These are phyloP conservation scores for Aspergillus ustus DNA, from an alignment of 2,329 filamentous ascomycete species.

Conservation along the genomic window DNA sequence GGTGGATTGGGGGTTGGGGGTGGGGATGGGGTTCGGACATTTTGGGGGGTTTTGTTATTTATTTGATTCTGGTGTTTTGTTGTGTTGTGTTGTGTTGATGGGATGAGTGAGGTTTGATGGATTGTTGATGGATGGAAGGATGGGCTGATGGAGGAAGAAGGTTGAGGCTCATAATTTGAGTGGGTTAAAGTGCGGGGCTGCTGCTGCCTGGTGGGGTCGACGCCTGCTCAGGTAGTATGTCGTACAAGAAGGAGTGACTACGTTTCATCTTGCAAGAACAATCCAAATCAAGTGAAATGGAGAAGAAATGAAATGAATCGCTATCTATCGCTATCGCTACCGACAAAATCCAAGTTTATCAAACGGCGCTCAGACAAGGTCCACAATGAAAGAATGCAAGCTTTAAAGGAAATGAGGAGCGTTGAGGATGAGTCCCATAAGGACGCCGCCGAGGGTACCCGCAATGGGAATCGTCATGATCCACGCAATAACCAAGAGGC, in stretches of 20 bases:
- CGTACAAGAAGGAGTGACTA: too few species aligned
- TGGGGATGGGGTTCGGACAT: not conserved
- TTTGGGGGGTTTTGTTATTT: not conserved
- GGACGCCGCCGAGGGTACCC: constrained; percentile 58
- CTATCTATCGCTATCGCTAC: not conserved
- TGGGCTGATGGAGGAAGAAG: not conserved
- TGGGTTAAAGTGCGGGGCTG: not conserved
- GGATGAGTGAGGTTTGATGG: not conserved
- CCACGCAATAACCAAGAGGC: constrained; percentile 70
- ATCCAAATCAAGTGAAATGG: not conserved
- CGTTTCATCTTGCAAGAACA: not conserved
- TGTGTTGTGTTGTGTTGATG: not conserved
- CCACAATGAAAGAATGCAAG: not conserved
- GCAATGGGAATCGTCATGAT: constrained; percentile 67
- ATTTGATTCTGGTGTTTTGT: not conserved
- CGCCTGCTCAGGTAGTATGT: too few species aligned
- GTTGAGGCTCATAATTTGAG: not conserved
- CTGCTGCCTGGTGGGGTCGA: not conserved
- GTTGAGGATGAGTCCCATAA: constrained; percentile 62
- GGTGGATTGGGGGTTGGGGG: too few species aligned
- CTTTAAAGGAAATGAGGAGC: constrained; percentile 58
- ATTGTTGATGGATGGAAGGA: not conserved
- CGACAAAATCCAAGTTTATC: not conserved
- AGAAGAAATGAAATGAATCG: not conserved
- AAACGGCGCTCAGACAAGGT: not conserved